Conservation (phyloP, 306 rosid species). For the Biancaea sappan region DNA sequence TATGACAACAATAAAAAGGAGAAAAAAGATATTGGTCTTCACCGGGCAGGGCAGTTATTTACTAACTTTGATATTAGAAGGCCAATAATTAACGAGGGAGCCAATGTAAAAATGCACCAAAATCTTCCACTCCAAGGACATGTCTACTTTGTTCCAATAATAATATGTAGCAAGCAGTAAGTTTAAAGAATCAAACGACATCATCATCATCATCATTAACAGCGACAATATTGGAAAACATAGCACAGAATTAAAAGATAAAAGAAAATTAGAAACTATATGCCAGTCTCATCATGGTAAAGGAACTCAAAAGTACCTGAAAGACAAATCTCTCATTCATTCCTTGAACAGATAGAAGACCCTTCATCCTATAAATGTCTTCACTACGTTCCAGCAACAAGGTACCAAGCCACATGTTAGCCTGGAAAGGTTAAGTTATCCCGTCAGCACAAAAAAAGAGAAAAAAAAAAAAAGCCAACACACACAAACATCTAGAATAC, state of each 20-base stretch:
- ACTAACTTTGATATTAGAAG: not conserved
- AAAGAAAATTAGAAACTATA: conserved; percentile 2
- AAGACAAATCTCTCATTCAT: conserved; percentile 97
- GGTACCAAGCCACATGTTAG: conserved; percentile 94
- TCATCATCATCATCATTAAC: not conserved
- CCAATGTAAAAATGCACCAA: not conserved
- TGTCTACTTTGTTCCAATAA: not conserved
- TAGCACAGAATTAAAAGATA: not conserved
- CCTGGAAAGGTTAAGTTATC: conserved; percentile 48
- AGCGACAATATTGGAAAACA: not conserved
- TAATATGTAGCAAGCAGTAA: not conserved
- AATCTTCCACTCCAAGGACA: not conserved
- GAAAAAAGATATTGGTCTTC: not conserved
- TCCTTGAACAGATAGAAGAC: conserved; percentile 85
- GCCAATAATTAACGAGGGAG: not conserved
- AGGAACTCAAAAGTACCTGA: conserved; percentile 60
- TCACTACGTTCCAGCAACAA: conserved; percentile 81
- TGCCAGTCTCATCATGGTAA: not conserved
- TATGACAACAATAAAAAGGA: not conserved
- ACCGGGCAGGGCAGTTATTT: not conserved
- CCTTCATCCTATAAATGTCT: conserved; percentile 95
- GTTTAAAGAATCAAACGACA: not conserved
- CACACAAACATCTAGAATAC: conserved; percentile 9
- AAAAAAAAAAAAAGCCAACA: conserved; percentile 11
- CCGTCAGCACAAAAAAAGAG: conserved; percentile 14